A percentile compares a stretch with the other conserved stretches of the same genome.
phyloP scores from a whole-genome alignment of 108 stramenopile genomes.

The Pseudonitzschia pungens region DNA sequence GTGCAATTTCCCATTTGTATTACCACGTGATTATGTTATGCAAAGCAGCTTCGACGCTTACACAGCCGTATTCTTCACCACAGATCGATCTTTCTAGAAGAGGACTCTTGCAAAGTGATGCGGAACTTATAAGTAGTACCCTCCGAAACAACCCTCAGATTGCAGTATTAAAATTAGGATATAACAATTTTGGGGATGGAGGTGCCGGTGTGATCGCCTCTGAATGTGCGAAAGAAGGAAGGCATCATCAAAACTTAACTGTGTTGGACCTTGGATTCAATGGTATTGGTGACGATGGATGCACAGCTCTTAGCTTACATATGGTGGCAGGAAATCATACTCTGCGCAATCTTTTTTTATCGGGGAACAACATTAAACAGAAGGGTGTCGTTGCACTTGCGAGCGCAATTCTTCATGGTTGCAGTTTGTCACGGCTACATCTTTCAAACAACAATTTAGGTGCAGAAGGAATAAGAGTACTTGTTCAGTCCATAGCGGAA shows the following conservation, averaged over 20 bases:
- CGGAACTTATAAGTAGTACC: constrained; percentile 46
- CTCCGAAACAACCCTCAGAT: constrained; percentile 62
- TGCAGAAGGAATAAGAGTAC: constrained; percentile 52
- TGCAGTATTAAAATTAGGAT: constrained; percentile 75
- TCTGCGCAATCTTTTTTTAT: constrained; percentile 62
- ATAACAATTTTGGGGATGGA: constrained; percentile 69
- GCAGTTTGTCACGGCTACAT: constrained; percentile 61
- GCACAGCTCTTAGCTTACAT: constrained; percentile 54
- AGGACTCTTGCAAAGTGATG: constrained; percentile 50
- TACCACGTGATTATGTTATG: background rate
- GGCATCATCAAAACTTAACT: constrained; percentile 59
- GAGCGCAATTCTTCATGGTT: constrained; percentile 67
- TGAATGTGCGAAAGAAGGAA: constrained; percentile 41
- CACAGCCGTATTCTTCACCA: constrained; percentile 10
- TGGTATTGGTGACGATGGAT: constrained; percentile 72
- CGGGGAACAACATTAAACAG: constrained; percentile 64
- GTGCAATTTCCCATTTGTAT: background rate
- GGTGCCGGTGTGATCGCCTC: constrained; percentile 68
- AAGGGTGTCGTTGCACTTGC: constrained; percentile 65
- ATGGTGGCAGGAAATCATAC: constrained; percentile 60
- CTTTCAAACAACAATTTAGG: constrained; percentile 70
- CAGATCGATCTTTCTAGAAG: constrained; percentile 76
- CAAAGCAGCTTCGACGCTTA: background rate
- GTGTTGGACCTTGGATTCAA: constrained; percentile 81
- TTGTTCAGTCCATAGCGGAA: constrained; percentile 67